A percentile compares a stretch with the other conserved stretches of the same genome.
These are phyloP conservation scores for Tylopilus vinaceipallidus DNA, from an alignment of 768 basidiomycete genomes.

Conservation along the genomic window DNA sequence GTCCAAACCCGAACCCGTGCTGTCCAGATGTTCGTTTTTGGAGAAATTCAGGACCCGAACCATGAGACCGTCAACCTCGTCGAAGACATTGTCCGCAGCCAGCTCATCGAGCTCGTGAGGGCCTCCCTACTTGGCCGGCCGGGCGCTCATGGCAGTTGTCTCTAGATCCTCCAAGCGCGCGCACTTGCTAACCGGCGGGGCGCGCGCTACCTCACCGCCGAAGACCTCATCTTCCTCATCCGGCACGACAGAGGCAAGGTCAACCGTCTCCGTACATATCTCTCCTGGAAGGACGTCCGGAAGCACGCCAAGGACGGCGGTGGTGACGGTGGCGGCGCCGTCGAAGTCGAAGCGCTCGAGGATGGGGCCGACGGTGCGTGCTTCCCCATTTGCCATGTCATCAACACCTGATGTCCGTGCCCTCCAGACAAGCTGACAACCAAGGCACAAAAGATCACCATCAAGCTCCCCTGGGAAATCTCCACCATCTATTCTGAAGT, in stretches of 20 bases:
- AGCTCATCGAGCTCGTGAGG: constrained; percentile 85
- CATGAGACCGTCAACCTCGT: constrained; percentile 87
- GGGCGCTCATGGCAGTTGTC: constrained; percentile 1
- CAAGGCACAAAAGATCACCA: constrained; percentile 90
- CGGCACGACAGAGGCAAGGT: constrained; percentile 93
- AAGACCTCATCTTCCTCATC: constrained; percentile 96
- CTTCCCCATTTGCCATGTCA: not conserved
- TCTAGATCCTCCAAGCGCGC: constrained; percentile 85
- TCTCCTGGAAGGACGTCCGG: constrained; percentile 96
- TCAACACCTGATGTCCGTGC: no score
- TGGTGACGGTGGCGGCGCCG: constrained; percentile 75
- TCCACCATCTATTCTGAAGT: constrained; percentile 90
- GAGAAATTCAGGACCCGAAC: constrained; percentile 89
- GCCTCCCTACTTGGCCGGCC: not conserved
- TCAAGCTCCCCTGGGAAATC: constrained; percentile 96
- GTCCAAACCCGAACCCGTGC: no score
- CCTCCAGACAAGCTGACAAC: constrained; percentile 66
- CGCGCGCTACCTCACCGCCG: constrained; percentile 82
- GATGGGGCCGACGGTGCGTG: constrained; percentile 78
- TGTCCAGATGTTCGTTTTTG: constrained; percentile 91
- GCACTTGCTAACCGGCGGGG: constrained; percentile 78
- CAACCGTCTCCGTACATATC: constrained; percentile 86
- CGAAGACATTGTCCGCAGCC: constrained; percentile 91
- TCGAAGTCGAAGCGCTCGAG: constrained; percentile 80
- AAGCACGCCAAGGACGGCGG: constrained; percentile 92